phyloP scores from a whole-genome alignment of 176 grass and related monocot species.

The Eleusine coracana region DNA sequence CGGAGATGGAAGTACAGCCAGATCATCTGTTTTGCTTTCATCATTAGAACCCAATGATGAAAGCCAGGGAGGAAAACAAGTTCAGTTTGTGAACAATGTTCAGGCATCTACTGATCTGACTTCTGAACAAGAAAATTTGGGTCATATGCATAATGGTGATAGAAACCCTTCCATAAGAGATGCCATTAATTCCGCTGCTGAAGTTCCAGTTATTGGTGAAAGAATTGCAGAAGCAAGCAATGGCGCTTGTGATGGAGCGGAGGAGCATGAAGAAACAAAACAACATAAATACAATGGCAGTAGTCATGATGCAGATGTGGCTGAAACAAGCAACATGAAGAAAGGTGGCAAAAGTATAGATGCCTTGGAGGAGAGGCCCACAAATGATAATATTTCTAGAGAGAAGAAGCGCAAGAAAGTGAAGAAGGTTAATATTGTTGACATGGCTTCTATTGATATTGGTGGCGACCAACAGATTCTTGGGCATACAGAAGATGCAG shows the following conservation, averaged over 20 bases:
- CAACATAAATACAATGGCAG: conserved; percentile 6
- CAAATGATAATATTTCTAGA: conserved; percentile 43
- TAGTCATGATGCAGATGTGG: conserved; percentile 32
- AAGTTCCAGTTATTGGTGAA: conserved; percentile 33
- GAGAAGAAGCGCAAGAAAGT: conserved; percentile 48
- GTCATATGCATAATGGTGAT: conserved; percentile 28
- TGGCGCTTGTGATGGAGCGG: background rate
- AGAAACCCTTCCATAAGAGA: conserved; percentile 27
- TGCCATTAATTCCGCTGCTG: conserved; percentile 13
- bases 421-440: conserved; percentile 50
- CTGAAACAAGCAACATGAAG: conserved; percentile 30
- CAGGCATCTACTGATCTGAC: conserved; percentile 37
- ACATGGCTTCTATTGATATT: conserved; percentile 30
- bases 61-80: conserved; percentile 24
- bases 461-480: conserved; percentile 38
- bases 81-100: conserved; percentile 37
- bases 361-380: conserved; percentile 27
- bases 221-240: conserved; percentile 29
- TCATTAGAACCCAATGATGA: conserved; percentile 31
- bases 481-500: conserved; percentile 31
- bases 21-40: conserved; percentile 25
- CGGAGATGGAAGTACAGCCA: conserved; percentile 30
- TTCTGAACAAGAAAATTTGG: conserved; percentile 39
- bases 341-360: conserved; percentile 40
- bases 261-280: conserved; percentile 24